Conservation (phyloP, 2,329 filamentous ascomycete genomes). For the Penicillium janthinellum region DNA sequence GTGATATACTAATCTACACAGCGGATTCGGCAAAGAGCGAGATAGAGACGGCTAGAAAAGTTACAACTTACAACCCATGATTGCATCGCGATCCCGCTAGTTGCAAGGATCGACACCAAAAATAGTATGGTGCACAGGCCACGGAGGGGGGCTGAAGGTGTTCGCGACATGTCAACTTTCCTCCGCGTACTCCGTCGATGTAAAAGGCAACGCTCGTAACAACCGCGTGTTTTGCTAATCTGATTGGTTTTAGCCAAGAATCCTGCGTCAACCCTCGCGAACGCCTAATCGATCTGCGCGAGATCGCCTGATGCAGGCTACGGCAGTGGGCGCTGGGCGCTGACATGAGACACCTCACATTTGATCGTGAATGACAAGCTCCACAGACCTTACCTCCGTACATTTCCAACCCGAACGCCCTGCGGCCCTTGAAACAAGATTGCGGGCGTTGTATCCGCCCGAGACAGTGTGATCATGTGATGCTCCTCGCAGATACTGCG, state of each 20-base stretch:
- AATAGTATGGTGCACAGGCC: background rate
- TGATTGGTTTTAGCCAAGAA: background rate
- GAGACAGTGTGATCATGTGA: background rate
- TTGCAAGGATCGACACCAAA: background rate
- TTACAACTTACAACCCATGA: no score
- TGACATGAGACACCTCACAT: conserved; percentile 31
- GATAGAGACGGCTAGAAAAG: background rate
- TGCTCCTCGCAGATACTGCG: background rate
- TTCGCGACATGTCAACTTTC: conserved; percentile 7
- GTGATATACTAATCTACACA: background rate
- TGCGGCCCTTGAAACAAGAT: background rate
- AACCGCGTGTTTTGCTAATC: conserved; percentile 4
- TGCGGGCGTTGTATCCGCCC: background rate
- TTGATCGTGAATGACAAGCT: conserved; percentile 17
- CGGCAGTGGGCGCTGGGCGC: background rate
- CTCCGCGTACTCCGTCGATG: conserved; percentile 8
- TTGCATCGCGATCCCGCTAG: background rate
- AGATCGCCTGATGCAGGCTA: conserved; percentile 17
- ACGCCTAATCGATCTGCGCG: conserved; percentile 16
- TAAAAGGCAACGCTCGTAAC: background rate
- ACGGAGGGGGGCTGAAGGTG: background rate
- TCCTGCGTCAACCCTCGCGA: conserved; percentile 13
- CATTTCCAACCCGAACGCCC: background rate
- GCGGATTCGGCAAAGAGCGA: background rate
- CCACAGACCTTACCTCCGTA: background rate